Conservation (phyloP, 129 eudicot genomes). For the Artemisia argyi region DNA sequence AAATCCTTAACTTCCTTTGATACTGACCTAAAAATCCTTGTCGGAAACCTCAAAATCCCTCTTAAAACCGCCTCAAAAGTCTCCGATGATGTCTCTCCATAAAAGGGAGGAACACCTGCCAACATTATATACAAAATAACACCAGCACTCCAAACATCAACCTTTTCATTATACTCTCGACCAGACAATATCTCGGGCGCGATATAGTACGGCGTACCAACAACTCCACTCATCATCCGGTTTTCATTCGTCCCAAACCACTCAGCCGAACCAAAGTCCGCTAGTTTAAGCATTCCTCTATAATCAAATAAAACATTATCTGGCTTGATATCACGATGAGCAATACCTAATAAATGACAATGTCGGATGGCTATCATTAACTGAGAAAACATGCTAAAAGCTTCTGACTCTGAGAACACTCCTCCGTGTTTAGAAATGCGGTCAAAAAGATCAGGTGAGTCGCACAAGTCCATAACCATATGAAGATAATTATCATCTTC, state of each 20-base stretch:
- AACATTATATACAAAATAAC: conserved; percentile 79
- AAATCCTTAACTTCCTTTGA: conserved; percentile 73
- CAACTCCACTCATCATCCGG: conserved; percentile 57
- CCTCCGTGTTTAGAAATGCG: conserved; percentile 41
- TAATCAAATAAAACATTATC: conserved; percentile 74
- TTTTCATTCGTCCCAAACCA: conserved; percentile 41
- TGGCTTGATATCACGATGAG: conserved; percentile 81
- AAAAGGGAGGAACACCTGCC: conserved; percentile 72
- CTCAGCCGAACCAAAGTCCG: conserved; percentile 87
- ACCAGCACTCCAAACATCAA: conserved; percentile 92
- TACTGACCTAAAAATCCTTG: conserved; percentile 50
- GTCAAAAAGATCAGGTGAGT: conserved; percentile 53
- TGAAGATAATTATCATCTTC: conserved; percentile 67
- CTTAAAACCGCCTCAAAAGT: conserved; percentile 65
- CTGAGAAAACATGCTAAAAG: conserved; percentile 35
- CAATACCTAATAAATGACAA: conserved; percentile 63
- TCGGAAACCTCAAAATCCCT: conserved; percentile 72
- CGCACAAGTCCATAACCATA: conserved; percentile 62
- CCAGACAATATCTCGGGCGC: conserved; percentile 86
- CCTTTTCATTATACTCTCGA: conserved; percentile 59
- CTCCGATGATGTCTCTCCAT: conserved; percentile 60
- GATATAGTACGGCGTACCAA: conserved; percentile 83
- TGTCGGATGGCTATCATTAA: conserved; percentile 48
- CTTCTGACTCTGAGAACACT: conserved; percentile 47
- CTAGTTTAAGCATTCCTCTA: conserved; percentile 45